phyloP scores from a whole-genome alignment of 2,329 filamentous ascomycete genomes.

The Aspergillus brasiliensis region DNA sequence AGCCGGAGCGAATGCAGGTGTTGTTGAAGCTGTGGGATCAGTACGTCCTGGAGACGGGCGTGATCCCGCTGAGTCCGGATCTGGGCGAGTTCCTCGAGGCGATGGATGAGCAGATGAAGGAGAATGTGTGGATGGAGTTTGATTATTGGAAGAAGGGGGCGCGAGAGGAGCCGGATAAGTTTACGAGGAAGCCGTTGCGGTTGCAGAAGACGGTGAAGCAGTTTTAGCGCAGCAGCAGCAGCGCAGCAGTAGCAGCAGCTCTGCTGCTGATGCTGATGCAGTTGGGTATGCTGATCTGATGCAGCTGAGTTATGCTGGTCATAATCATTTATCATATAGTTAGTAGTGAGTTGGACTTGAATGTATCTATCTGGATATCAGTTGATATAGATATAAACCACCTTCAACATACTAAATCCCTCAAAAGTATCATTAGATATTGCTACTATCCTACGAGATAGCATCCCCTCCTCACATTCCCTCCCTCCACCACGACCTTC shows the following conservation, averaged over 20 bases:
- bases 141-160: conserved; percentile 64
- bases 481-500: conserved; percentile 25
- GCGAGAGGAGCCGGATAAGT: conserved; percentile 51
- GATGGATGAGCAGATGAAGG: conserved; percentile 66
- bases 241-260: no score
- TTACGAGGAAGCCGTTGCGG: conserved; percentile 39
- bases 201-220: conserved; percentile 40
- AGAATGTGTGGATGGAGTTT: conserved; percentile 68
- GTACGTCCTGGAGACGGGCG: conserved; percentile 61
- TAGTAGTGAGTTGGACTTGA: no score
- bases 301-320: no score
- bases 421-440: no score
- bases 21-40: conserved; percentile 59
- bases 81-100: conserved; percentile 61
- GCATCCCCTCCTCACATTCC: conserved; percentile 21
- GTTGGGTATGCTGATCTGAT: no score
- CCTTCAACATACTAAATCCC: no score
- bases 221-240: no score
- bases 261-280: no score
- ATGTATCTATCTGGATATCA: no score
- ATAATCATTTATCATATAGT: no score
- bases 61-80: conserved; percentile 61
- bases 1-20: conserved; percentile 49
- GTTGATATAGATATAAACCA: no score
- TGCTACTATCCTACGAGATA: no score